Conservation (phyloP, 2,329 filamentous ascomycete species). For the Akanthomyces dipterigenus region DNA sequence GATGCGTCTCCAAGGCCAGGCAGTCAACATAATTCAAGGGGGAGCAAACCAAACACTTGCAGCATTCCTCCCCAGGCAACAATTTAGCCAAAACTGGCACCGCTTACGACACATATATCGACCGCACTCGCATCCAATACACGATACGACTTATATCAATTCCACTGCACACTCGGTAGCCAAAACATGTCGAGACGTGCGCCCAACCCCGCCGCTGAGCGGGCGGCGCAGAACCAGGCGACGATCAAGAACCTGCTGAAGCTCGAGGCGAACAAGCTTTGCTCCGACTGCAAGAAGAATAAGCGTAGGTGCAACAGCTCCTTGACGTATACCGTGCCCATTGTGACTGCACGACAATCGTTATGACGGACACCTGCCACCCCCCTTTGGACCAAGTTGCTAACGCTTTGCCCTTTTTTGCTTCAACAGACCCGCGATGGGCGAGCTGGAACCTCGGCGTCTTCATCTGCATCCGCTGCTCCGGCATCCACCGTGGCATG, state of each 20-base stretch:
- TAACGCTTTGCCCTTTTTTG: conserved; percentile 14
- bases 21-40: conserved; percentile 11
- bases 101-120: not conserved
- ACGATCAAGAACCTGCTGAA: conserved; percentile 94
- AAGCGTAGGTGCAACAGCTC: conserved; percentile 60
- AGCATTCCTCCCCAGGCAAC: conserved; percentile 8
- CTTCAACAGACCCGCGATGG: conserved; percentile 79
- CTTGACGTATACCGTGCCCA: not conserved
- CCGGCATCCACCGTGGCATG: conserved; percentile 97
- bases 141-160: not conserved
- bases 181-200: conserved; percentile 68
- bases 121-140: not conserved
- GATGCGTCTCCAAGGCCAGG: conserved; percentile 5
- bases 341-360: not conserved
- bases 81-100: conserved; percentile 4
- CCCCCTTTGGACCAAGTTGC: not conserved
- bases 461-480: conserved; percentile 97
- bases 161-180: conserved; percentile 5
- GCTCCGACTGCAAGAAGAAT: conserved; percentile 97
- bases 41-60: conserved; percentile 1
- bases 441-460: conserved; percentile 97
- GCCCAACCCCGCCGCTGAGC: conserved; percentile 72
- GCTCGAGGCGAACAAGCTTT: conserved; percentile 90
- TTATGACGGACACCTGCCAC: no score
- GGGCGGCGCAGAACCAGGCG: conserved; percentile 85